These are phyloP conservation scores for Syzygium syzygioides DNA, from an alignment of 441 rosid genomes.

Conservation along the genomic window DNA sequence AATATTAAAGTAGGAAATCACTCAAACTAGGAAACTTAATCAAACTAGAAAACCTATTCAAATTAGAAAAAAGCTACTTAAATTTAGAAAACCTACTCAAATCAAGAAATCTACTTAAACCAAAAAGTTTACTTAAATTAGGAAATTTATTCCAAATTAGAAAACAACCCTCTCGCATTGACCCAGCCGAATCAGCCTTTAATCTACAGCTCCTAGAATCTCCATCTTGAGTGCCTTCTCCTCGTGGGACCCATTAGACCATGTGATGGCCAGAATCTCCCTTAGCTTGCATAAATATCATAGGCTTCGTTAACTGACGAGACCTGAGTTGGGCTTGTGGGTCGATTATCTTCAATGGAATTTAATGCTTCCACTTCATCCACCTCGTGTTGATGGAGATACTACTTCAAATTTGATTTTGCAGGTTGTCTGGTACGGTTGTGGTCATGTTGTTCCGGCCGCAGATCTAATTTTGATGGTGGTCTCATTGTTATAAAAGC, in stretches of 20 bases:
- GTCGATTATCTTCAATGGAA: neutral
- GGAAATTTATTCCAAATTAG: no score
- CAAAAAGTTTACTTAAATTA: no score
- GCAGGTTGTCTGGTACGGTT: neutral
- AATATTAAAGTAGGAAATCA: neutral
- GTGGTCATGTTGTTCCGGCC: neutral
- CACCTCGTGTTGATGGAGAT: neutral
- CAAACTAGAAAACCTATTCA: neutral
- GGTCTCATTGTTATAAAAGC: neutral
- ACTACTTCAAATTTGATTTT: neutral
- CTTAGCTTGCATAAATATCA: neutral
- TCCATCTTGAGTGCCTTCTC: no score
- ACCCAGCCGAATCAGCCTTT: neutral
- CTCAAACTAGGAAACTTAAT: neutral
- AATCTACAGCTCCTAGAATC: no score
- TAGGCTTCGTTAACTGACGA: neutral
- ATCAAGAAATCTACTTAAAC: neutral
- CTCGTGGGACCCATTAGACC: no score
- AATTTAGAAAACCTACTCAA: neutral
- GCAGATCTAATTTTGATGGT: neutral
- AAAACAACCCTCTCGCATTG: neutral
- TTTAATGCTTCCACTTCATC: neutral
- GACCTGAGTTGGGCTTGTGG: neutral
- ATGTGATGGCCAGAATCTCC: neutral
- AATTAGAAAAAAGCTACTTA: neutral